These are phyloP conservation scores for Skeletonema marinoi DNA, from an alignment of 108 stramenopile genomes.

Conservation along the genomic window DNA sequence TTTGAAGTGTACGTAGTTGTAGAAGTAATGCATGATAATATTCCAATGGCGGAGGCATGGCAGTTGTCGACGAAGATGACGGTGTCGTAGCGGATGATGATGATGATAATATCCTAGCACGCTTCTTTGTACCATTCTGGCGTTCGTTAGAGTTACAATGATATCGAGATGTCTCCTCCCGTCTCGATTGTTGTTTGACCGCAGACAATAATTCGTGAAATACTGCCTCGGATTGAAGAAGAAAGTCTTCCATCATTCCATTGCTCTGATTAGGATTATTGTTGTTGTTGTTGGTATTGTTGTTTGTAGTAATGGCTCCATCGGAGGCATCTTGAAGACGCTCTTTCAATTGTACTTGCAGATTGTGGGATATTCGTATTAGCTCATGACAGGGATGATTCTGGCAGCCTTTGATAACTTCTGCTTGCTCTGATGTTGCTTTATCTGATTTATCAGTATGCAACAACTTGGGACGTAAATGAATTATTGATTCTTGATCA, in stretches of 20 bases:
- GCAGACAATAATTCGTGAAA: conserved; percentile 38
- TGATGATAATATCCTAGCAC: not conserved
- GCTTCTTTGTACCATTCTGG: not conserved
- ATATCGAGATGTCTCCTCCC: conserved; percentile 11
- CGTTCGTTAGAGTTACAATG: not conserved
- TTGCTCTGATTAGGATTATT: not conserved
- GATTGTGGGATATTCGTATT: conserved; percentile 18
- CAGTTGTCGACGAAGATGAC: not conserved
- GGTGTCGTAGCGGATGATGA: not conserved
- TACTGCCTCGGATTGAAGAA: conserved; percentile 40
- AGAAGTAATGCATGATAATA: conserved; percentile 37
- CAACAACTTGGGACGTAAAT: conserved; percentile 31
- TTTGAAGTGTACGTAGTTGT: conserved; percentile 32
- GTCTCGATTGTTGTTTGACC: conserved; percentile 35
- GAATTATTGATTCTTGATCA: conserved; percentile 7
- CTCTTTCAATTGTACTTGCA: conserved; percentile 36
- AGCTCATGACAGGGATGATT: conserved; percentile 30
- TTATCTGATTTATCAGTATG: not conserved
- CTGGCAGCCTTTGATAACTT: not conserved
- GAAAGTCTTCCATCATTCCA: conserved; percentile 42
- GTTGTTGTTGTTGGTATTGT: not conserved
- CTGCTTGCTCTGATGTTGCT: not conserved
- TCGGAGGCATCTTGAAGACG: conserved; percentile 48
- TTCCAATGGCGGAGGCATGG: conserved; percentile 26
- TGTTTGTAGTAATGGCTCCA: conserved; percentile 7